Conservation (phyloP, 441 rosid genomes). For the Isatis lusitanica region DNA sequence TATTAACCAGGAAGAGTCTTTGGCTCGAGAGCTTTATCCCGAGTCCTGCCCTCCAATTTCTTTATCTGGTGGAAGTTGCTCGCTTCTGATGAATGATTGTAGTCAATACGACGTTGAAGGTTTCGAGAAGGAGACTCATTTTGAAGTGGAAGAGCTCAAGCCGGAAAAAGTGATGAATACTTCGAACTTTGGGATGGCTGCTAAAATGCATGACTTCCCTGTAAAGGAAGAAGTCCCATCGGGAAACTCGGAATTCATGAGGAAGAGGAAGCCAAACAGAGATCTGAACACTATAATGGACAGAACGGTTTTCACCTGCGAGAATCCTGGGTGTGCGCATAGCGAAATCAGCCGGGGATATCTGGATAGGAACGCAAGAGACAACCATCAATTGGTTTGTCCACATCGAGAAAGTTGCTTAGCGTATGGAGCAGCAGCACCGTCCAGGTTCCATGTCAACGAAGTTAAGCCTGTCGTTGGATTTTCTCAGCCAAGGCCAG, state of each 20-base stretch:
- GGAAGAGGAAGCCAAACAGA: conserved; percentile 64
- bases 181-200: conserved; percentile 45
- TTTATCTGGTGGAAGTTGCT: conserved; percentile 54
- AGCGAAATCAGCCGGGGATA: conserved; percentile 64
- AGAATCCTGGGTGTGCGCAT: conserved; percentile 67
- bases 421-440: conserved; percentile 45
- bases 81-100: conserved; percentile 61
- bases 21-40: conserved; percentile 81
- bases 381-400: conserved; percentile 80
- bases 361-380: conserved; percentile 65
- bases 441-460: conserved; percentile 53
- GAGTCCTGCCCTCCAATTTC: conserved; percentile 60
- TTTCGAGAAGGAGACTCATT: conserved; percentile 54
- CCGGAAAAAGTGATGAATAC: conserved; percentile 44
- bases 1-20: conserved; percentile 83
- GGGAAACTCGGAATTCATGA: conserved; percentile 37
- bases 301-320: conserved; percentile 67
- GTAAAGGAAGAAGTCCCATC: conserved; percentile 33
- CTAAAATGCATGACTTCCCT: conserved; percentile 39
- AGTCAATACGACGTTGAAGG: conserved; percentile 92
- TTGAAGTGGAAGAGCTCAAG: conserved; percentile 58
- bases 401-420: conserved; percentile 45
- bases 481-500: conserved; percentile 46
- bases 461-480: conserved; percentile 66
- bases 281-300: conserved; percentile 55